Base-by-base conservation (phyloP, 1,284 basidiomycete species). In the Pseudozyma sp. region DNA sequence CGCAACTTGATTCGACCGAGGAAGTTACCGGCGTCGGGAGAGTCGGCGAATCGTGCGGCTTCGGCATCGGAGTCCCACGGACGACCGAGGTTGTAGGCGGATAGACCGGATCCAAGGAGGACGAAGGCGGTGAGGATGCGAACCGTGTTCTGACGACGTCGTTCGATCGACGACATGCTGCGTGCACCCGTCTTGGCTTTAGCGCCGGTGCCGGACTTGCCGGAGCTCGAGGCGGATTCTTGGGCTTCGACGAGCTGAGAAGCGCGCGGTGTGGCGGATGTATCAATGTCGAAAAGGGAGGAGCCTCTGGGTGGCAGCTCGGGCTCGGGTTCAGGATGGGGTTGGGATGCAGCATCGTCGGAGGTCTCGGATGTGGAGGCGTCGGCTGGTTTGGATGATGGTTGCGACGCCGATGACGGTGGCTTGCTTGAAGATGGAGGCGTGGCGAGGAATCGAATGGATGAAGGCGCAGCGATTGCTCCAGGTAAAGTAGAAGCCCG, bases 51-150 rank as follows among this genome's bases (percentile, higher is more conserved):
- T 31, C 76, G 77, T 19, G 63, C 51, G 44, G 73, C 60, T 69
- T 85, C 85, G 24, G 69, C 60, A 13, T 84, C 79, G 44, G 47
- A 69, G 33, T 84, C 82, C 84, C 85, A 86, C 0, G 81, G 77
- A 13, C 81, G 68, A 14, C 81, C 84, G 8, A 85, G 69, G 44
- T 81, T 79, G 61, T 71, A 81, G 6, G 68, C 75, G 9, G 68
- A 64, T 8, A 74, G 66, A 10, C 67, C 77, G 1, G 77, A 30
- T 0, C 80, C 80, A 10, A 68, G 63, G 24, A 81, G 40, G 1
- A 76, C 67, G 17, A 72, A 53, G 9, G 57, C 71, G 4, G 69
- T 50, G 6, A 80, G 55, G 10, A 82, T 19, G 5, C 81, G 61
- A 14, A 69, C 68, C 16, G 80, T 66, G 48, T 78, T 69, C 53